Evolutionary conservation across 306 rosid genomes (phyloP).

Genomic region (Alnus glutinosa): DNA sequence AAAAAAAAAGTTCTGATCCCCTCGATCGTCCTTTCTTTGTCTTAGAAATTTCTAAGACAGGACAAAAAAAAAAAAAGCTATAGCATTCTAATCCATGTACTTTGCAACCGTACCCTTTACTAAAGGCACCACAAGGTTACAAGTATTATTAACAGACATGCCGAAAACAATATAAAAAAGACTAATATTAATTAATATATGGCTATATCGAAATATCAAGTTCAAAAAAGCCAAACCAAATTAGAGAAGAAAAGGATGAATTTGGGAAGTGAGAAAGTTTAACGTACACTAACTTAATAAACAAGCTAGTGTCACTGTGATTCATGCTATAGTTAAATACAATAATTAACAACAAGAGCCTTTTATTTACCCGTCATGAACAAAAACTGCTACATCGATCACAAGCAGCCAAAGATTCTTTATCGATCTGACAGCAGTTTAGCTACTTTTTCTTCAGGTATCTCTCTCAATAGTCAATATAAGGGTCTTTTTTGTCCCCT

Average conservation of each 20-base stretch:
- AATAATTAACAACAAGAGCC: neutral
- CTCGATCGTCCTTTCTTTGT: no score
- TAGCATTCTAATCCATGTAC: neutral
- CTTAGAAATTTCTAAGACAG: no score
- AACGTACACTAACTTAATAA: no score
- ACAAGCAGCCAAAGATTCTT: constrained; percentile 91
- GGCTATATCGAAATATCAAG: neutral
- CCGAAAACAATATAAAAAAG: neutral
- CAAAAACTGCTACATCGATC: constrained; percentile 76
- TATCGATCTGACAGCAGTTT: constrained; percentile 54
- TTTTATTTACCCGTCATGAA: constrained; percentile 75
- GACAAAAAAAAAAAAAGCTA: neutral
- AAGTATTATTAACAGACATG: neutral
- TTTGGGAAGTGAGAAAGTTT: neutral
- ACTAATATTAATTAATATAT: neutral
- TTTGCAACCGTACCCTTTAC: neutral
- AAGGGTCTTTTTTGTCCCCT: constrained; percentile 77
- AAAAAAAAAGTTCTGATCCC: no score
- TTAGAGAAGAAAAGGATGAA: neutral
- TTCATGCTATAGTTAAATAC: constrained; percentile 3
- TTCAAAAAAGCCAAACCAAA: neutral
- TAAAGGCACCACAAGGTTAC: neutral
- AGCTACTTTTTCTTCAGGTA: constrained; percentile 76
- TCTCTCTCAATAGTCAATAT: constrained; percentile 60
- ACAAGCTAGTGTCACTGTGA: neutral